Evolutionary conservation across 371 early-diverging fungal genomes (phyloP).

Genomic region (Haplosporangium sp.): DNA sequence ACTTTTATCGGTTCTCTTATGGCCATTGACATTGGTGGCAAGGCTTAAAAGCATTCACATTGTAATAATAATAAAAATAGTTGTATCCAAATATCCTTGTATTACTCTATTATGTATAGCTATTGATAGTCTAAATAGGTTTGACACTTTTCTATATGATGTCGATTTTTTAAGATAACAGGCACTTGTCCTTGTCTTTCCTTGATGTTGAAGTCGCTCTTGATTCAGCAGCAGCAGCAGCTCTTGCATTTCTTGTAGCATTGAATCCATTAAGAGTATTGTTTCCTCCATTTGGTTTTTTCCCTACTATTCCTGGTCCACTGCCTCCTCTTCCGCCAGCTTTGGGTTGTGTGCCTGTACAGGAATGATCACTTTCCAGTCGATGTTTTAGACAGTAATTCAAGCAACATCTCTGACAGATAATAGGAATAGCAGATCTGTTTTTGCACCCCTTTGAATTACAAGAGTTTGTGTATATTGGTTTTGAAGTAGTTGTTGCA

Average conservation of each 20-base stretch:
- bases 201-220: slow-evolving; percentile 21
- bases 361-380: slow-evolving; percentile 69
- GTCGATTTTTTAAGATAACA: slow-evolving; percentile 16
- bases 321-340: background rate
- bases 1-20: slow-evolving; percentile 93
- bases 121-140: too few species aligned
- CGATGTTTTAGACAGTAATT: slow-evolving; percentile 76
- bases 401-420: slow-evolving; percentile 67
- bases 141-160: too few species aligned
- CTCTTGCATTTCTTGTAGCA: slow-evolving; percentile 24
- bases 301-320: slow-evolving; percentile 4
- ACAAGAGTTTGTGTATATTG: slow-evolving; percentile 66
- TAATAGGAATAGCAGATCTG: slow-evolving; percentile 67
- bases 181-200: slow-evolving; percentile 52
- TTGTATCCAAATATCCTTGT: background rate
- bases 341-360: slow-evolving; percentile 22
- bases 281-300: slow-evolving; percentile 7
- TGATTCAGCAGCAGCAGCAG: slow-evolving; percentile 30
- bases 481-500: slow-evolving; percentile 57
- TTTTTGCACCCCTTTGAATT: slow-evolving; percentile 65
- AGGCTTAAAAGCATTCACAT: slow-evolving; percentile 16
- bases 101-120: too few species aligned
- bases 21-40: slow-evolving; percentile 68
- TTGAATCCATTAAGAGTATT: slow-evolving; percentile 15
- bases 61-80: slow-evolving; percentile 1